A percentile compares a stretch with the other conserved stretches of the same genome.
Evolutionary conservation across 2,329 filamentous ascomycete species (phyloP).

Genomic region (Colletotrichum musae): DNA sequence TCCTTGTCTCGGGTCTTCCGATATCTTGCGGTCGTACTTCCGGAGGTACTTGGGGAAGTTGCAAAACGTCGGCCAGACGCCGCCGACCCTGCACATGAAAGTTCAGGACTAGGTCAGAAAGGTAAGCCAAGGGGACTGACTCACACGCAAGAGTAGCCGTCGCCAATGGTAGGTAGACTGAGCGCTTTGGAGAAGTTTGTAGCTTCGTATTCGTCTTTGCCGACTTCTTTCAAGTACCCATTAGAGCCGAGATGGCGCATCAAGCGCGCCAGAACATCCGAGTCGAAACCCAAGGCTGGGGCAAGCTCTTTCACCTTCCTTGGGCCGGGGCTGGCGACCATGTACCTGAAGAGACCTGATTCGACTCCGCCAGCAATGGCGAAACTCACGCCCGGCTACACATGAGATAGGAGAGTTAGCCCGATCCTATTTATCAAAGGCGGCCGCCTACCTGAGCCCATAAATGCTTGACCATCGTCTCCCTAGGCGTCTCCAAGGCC

Average conservation of each 20-base stretch:
- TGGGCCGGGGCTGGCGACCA: conserved; percentile 5
- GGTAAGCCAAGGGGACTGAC: conserved; percentile 1
- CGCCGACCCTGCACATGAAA: conserved; percentile 1
- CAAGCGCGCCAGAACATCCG: conserved; percentile 46
- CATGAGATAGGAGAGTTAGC: background rate
- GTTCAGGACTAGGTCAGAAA: conserved; percentile 15
- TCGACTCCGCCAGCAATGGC: conserved; percentile 14
- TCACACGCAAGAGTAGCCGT: conserved; percentile 48
- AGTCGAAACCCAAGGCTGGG: conserved; percentile 16
- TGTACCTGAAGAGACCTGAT: conserved; percentile 16
- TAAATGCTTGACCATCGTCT: conserved; percentile 49
- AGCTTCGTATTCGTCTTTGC: conserved; percentile 49
- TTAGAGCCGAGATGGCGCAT: conserved; percentile 53
- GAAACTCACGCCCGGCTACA: conserved; percentile 1
- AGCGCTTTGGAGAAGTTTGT: conserved; percentile 51
- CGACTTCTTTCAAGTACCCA: conserved; percentile 51
- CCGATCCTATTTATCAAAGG: background rate
- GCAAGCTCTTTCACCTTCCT: conserved; percentile 10
- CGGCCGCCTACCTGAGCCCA: conserved; percentile 47
- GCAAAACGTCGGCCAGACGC: conserved; percentile 23
- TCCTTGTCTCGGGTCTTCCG: background rate
- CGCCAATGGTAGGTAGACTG: conserved; percentile 43
- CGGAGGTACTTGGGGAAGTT: conserved; percentile 34
- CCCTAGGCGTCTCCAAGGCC: conserved; percentile 48
- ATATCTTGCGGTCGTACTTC: conserved; percentile 7